Evolutionary conservation across 371 early-diverging fungal species (phyloP).

Genomic region (Lichtheimia ornata): DNA sequence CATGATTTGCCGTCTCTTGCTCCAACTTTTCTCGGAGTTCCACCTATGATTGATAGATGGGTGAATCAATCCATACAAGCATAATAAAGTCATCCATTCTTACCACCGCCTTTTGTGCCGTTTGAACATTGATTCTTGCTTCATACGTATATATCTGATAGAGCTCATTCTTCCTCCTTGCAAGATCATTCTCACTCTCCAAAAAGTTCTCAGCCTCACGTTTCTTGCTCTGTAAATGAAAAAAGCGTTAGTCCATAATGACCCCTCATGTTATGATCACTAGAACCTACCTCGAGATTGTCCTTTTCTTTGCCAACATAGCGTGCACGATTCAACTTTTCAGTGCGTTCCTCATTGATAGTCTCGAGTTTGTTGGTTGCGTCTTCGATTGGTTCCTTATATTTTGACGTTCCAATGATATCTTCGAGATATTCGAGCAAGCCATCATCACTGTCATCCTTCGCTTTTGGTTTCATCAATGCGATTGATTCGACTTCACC

Average conservation of each 20-base stretch:
- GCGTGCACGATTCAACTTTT: slow-evolving; percentile 83
- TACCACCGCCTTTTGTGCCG: slow-evolving; percentile 52
- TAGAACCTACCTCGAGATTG: slow-evolving; percentile 59
- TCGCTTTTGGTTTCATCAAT: slow-evolving; percentile 98
- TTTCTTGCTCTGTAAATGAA: slow-evolving; percentile 64
- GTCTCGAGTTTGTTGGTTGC: slow-evolving; percentile 68
- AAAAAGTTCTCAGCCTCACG: slow-evolving; percentile 83
- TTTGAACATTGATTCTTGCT: slow-evolving; percentile 43
- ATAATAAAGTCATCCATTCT: slow-evolving; percentile 7
- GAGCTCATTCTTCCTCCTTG: slow-evolving; percentile 70
- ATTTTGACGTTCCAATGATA: slow-evolving; percentile 96
- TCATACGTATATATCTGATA: slow-evolving; percentile 72
- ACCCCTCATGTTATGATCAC: neutral
- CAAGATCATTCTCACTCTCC: slow-evolving; percentile 78
- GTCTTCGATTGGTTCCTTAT: slow-evolving; percentile 88
- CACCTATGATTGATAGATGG: slow-evolving; percentile 22
- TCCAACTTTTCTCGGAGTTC: slow-evolving; percentile 55
- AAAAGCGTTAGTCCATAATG: neutral
- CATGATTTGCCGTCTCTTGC: slow-evolving; percentile 19
- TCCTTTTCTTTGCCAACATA: slow-evolving; percentile 84
- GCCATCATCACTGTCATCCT: slow-evolving; percentile 93
- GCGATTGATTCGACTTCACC: slow-evolving; percentile 99
- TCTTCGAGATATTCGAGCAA: slow-evolving; percentile 99
- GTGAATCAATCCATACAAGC: neutral
- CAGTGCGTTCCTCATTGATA: slow-evolving; percentile 78